These are phyloP conservation scores for Heracleum sosnowskyi DNA, from an alignment of 129 eudicot species.

Conservation along the genomic window DNA sequence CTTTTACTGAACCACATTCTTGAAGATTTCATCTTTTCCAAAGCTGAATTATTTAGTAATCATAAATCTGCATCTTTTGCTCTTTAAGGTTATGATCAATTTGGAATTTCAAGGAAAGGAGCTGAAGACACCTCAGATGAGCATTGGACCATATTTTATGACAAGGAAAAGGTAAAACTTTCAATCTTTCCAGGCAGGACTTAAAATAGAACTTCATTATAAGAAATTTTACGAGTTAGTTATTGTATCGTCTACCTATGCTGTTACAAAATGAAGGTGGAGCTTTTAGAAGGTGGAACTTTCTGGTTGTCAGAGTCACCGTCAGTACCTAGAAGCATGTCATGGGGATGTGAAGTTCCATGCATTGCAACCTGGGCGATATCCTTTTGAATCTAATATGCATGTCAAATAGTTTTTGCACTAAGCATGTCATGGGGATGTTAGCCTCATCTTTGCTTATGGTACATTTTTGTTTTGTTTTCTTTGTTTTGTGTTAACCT, in stretches of 20 bases:
- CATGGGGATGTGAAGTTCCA: slow-evolving; percentile 88
- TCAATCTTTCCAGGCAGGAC: background rate
- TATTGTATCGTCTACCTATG: too few species aligned
- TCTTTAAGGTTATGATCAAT: slow-evolving; percentile 60
- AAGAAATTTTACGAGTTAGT: too few species aligned
- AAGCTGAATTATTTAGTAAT: too few species aligned
- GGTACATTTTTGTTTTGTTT: too few species aligned
- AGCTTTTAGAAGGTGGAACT: slow-evolving; percentile 93
- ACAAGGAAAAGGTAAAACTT: slow-evolving; percentile 75
- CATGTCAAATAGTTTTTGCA: background rate
- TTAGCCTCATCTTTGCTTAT: too few species aligned
- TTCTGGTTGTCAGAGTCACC: slow-evolving; percentile 98
- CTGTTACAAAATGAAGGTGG: slow-evolving; percentile 49
- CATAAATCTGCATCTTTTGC: slow-evolving; percentile 7
- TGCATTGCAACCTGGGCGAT: slow-evolving; percentile 97
- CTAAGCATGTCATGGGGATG: too few species aligned
- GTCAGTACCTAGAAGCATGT: slow-evolving; percentile 94
- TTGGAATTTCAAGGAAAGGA: slow-evolving; percentile 96
- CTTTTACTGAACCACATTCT: background rate
- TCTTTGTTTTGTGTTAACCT: too few species aligned
- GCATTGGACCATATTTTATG: slow-evolving; percentile 83
- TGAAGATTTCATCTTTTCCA: background rate
- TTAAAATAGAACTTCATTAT: slow-evolving; percentile 4
- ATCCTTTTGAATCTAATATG: slow-evolving; percentile 48
- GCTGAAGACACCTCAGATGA: slow-evolving; percentile 81